Percentiles rank a stretch among this genome's conserved stretches.
phyloP scores from a whole-genome alignment of 768 basidiomycete species.

The Mycena chlorophos region DNA sequence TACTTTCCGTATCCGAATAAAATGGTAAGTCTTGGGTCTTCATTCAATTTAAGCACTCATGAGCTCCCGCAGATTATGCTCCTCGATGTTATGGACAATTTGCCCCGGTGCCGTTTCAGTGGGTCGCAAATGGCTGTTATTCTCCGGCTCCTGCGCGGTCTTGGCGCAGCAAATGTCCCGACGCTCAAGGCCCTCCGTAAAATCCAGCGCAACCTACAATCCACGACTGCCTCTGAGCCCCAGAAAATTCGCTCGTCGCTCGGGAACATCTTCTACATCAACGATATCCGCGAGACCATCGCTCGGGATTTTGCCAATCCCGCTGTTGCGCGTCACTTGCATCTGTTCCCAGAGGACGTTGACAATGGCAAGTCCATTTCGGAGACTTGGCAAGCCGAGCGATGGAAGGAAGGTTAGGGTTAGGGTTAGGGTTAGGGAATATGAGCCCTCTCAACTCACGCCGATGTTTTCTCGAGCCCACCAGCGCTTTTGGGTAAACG shows the following conservation, averaged over 20 bases:
- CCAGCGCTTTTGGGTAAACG: slow-evolving; percentile 18
- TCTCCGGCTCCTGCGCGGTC: slow-evolving; percentile 4
- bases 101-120: slow-evolving; percentile 18
- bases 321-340: slow-evolving; percentile 12
- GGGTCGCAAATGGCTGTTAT: slow-evolving; percentile 14
- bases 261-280: slow-evolving; percentile 23
- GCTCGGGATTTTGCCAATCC: slow-evolving; percentile 21
- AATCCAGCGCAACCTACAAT: not conserved
- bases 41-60: too few species aligned
- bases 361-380: slow-evolving; percentile 10
- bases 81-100: slow-evolving; percentile 21
- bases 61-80: slow-evolving; percentile 20
- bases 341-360: slow-evolving; percentile 21
- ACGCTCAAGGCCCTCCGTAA: slow-evolving; percentile 9
- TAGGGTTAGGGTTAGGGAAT: too few species aligned
- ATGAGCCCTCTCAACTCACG: slow-evolving; percentile 5
- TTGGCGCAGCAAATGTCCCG: slow-evolving; percentile 13
- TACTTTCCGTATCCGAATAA: too few species aligned
- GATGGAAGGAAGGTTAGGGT: too few species aligned
- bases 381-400: slow-evolving; percentile 19
- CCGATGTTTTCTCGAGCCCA: slow-evolving; percentile 16
- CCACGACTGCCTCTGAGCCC: not conserved
- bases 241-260: not conserved
- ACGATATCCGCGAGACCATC: slow-evolving; percentile 17
- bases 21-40: too few species aligned